Conservation (phyloP, 140 eudicot genomes). For the Ambrosia hybrid region DNA sequence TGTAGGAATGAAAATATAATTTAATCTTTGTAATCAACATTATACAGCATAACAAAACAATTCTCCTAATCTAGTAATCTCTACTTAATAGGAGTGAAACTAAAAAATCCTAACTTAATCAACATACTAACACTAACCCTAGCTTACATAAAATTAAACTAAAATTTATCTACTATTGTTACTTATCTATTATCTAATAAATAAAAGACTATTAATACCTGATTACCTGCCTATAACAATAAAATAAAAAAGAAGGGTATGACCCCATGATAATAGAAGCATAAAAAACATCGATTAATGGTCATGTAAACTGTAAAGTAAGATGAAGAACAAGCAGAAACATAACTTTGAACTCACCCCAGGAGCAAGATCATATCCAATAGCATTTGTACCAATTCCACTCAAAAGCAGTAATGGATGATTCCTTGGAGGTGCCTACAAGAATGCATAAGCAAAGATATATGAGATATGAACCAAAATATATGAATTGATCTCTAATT, state of each 20-base stretch:
- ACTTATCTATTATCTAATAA: no score
- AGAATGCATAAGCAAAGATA: slow-evolving; percentile 26
- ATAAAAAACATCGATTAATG: neutral
- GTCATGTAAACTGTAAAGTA: neutral
- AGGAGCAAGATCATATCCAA: slow-evolving; percentile 89
- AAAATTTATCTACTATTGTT: no score
- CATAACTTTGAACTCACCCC: slow-evolving; percentile 45
- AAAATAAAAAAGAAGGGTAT: neutral
- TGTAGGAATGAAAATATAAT: no score
- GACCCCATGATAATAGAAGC: neutral
- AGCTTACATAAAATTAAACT: neutral
- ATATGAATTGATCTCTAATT: neutral
- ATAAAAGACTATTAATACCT: no score
- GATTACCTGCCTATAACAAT: neutral
- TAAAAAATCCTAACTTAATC: neutral
- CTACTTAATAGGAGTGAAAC: no score
- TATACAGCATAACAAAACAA: no score
- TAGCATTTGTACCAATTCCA: slow-evolving; percentile 85
- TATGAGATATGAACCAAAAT: neutral
- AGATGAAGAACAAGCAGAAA: slow-evolving; percentile 13
- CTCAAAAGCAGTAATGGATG: slow-evolving; percentile 72
- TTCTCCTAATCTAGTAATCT: no score
- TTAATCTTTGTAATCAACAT: no score
- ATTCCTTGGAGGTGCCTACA: slow-evolving; percentile 63
- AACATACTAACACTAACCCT: slow-evolving; percentile 2